phyloP scores from a whole-genome alignment of 257 asterid genomes.

The Thymus quinquecostatus region DNA sequence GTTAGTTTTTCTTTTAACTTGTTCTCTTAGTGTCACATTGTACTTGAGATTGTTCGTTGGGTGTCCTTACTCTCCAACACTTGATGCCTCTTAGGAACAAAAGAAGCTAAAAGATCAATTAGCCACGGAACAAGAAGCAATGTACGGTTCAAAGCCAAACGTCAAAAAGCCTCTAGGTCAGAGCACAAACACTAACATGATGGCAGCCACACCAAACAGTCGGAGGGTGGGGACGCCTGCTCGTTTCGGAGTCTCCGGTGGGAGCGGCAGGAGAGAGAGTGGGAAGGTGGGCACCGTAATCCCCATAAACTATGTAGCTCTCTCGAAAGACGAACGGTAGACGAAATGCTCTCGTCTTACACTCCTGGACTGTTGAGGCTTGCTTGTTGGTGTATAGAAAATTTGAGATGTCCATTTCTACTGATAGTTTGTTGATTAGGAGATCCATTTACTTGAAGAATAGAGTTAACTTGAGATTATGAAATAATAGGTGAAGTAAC shows the following conservation, averaged over 20 bases:
- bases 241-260: slow-evolving; percentile 47
- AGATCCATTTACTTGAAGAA: background rate
- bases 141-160: slow-evolving; percentile 63
- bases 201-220: slow-evolving; percentile 56
- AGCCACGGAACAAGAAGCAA: slow-evolving; percentile 65
- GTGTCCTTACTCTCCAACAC: background rate
- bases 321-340: slow-evolving; percentile 58
- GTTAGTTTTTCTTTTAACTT: slow-evolving; percentile 40
- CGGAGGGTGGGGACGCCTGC: slow-evolving; percentile 56
- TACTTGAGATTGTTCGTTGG: background rate
- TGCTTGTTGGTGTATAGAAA: slow-evolving; percentile 16
- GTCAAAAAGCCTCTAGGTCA: slow-evolving; percentile 63
- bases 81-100: slow-evolving; percentile 56
- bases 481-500: slow-evolving; percentile 28
- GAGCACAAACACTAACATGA: slow-evolving; percentile 51
- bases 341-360: background rate
- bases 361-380: background rate
- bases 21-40: background rate
- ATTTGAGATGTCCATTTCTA: slow-evolving; percentile 18
- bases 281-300: slow-evolving; percentile 46
- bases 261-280: slow-evolving; percentile 61
- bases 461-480: background rate
- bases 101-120: slow-evolving; percentile 73
- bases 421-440: slow-evolving; percentile 4
- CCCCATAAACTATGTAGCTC: slow-evolving; percentile 76